Base-by-base conservation (phyloP, 2,329 filamentous ascomycete species). In the Penicillium sp. region DNA sequence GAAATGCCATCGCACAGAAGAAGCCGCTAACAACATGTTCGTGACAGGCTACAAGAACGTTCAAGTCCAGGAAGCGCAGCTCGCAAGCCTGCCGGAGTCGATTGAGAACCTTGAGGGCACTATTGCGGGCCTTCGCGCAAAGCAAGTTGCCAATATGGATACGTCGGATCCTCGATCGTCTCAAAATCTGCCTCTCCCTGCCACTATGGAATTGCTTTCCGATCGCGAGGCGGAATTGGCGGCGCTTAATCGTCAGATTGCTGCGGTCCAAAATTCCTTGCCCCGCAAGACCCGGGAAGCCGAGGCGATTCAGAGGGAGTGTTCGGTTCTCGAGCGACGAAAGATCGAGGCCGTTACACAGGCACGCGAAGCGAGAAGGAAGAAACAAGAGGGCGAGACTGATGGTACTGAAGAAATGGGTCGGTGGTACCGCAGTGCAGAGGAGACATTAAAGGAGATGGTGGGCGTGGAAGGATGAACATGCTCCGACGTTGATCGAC, bases 121-220 rank as follows among this genome's bases (percentile, higher is more conserved):
- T 1, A 81, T 86, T 62, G 73, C 76, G 39, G 69, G 69, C 19
- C 70, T 87, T 25, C 78, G 76, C 59, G 69, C 77, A 88, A 59
- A 82, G 81, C 57, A 85, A 84, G 69, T 79, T 85, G 55, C 88
- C 85, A 52, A 84, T 83, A 63, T 90, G 88, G 78, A 82, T 79
- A 65, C 87, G 84, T 64, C 67, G 1, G 65, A 69, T 19, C 58
- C 65, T n/a, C 69, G 71, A 1, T 72, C 75, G 1, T 74, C 72
- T 1, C 75, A 76, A 51, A 76, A 72, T 23, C 69, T 77, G 23
- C 69, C 75, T 21, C 71, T 78, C 13, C 73, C 75, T 2, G 75
- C 73, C 21, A 80, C 78, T 1, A 58, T 75, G 59, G 65, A 67
- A 4, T 67, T 79, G 5, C 56, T 80, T 10, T 67, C 73, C 2